Conservation (phyloP, 2,329 filamentous ascomycete species). For the Diplodia corticola region DNA sequence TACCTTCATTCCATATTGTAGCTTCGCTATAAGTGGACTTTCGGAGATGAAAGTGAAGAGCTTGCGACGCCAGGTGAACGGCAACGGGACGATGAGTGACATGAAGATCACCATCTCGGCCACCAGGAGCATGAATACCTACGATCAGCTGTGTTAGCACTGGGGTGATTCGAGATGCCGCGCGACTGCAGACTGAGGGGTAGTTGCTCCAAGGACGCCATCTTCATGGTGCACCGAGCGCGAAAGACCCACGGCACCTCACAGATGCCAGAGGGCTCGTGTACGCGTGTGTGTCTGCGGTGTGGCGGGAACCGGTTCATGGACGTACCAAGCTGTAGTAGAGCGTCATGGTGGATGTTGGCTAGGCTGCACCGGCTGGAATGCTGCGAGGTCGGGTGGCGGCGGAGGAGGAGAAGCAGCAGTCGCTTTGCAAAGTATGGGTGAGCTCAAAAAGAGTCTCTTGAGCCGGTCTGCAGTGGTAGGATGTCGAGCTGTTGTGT, state of each 20-base stretch:
- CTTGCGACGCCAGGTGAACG: constrained; percentile 80
- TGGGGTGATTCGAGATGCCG: not conserved
- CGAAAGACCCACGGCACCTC: not conserved
- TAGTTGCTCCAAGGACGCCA: constrained; percentile 48
- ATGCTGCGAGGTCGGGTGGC: not conserved
- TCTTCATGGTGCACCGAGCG: constrained; percentile 36
- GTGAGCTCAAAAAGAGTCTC: not conserved
- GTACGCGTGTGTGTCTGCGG: not conserved
- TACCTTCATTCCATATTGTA: constrained; percentile 97
- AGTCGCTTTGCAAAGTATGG: not conserved
- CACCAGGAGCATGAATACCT: constrained; percentile 84
- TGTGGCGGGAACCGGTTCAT: constrained; percentile 28
- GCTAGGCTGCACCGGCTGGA: constrained; percentile 2
- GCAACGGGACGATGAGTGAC: constrained; percentile 80
- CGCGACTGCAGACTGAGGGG: constrained; percentile 27
- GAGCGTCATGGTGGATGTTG: constrained; percentile 61
- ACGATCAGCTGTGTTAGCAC: not conserved
- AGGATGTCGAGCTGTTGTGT: not conserved
- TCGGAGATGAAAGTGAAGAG: constrained; percentile 97
- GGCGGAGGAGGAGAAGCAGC: constrained; percentile 31
- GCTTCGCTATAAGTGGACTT: constrained; percentile 78
- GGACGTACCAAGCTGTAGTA: constrained; percentile 66
- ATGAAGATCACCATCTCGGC: constrained; percentile 81
- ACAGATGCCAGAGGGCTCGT: not conserved
- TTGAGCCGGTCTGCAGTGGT: not conserved